Evolutionary conservation across 257 asterid genomes (phyloP), one percentile per base, ranked within the genome.

Genomic region (Nicotiana sylvestris): DNA sequence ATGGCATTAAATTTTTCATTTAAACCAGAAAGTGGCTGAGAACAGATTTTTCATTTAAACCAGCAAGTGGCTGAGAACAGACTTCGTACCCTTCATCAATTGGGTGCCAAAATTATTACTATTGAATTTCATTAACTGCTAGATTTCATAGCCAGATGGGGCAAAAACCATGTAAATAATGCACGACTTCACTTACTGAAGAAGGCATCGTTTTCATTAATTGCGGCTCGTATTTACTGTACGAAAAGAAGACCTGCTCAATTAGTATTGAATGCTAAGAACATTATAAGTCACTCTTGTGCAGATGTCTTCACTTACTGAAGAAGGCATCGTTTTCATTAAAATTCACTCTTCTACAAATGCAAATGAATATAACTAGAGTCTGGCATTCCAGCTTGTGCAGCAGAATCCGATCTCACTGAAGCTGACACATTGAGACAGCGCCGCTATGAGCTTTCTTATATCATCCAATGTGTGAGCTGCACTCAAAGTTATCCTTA

Each of bases 401-500:
- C 80, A 85, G 17, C 60, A 43, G 33, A 84, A 62, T 66, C 85
- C 83, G 6, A 87, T 85, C 80, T 89, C 90, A 86, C 86, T 90
- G 67, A 93, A 89, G 85, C 85, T 86, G 84, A 95, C n/a, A 82
- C 97, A 92, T 56, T 89, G 86, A 53, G 92, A 88, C 83, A 94
- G 87, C 9, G 93, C 98, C 25, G 80, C 78, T 15, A 89, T 85
- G 46, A 94, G 95, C 90, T 86, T 91, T 86, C 87, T 88, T 89
- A 95, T 85, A 88, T 95, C 97, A 67, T 90, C 98, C 69, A 21
- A 74, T 1, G 97, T 93, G 91, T 93, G 98, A 33, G 72, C 98
- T 82, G 98, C 98, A 82, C 94, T 93, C 58, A 91, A 85, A 68
- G 97, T 91, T 84, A 93, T 89, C 90, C 98, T 89, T 90, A 92